Conservation (phyloP, 305 asterid species). For the Rubia balearica region DNA sequence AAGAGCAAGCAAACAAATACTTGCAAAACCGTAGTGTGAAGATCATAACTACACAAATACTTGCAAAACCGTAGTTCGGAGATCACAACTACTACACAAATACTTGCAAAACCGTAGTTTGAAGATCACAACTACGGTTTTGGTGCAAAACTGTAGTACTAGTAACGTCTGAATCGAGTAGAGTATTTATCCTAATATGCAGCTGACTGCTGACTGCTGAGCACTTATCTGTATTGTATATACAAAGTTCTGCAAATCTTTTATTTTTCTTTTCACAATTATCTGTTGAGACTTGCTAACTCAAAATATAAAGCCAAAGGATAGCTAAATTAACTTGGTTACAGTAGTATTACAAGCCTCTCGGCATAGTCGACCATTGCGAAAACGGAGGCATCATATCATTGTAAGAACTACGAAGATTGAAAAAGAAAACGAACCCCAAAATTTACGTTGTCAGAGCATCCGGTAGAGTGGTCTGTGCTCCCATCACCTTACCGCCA, state of each 20-base stretch:
- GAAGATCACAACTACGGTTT: too few species aligned
- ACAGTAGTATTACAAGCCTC: not conserved
- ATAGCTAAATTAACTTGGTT: not conserved
- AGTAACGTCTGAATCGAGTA: too few species aligned
- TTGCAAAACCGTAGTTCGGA: too few species aligned
- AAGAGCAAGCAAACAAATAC: too few species aligned
- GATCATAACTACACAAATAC: too few species aligned
- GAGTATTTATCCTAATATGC: not conserved
- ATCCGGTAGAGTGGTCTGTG: slow-evolving; percentile 70
- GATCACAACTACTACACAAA: too few species aligned
- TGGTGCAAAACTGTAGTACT: too few species aligned
- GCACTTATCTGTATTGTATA: too few species aligned
- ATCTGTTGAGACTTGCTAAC: not conserved
- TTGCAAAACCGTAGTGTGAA: too few species aligned
- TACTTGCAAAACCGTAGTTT: too few species aligned
- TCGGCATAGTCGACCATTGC: not conserved
- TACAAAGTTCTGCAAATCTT: too few species aligned
- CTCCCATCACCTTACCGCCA: slow-evolving; percentile 83
- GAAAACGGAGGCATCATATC: not conserved
- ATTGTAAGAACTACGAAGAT: not conserved
- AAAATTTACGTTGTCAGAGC: slow-evolving; percentile 65
- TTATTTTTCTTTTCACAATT: not conserved
- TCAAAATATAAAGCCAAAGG: not conserved
- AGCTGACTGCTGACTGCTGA: too few species aligned
- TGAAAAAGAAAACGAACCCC: not conserved